Evolutionary conservation across 805 yeast genomes (phyloP).

Genomic region (Candida manassasensis): DNA sequence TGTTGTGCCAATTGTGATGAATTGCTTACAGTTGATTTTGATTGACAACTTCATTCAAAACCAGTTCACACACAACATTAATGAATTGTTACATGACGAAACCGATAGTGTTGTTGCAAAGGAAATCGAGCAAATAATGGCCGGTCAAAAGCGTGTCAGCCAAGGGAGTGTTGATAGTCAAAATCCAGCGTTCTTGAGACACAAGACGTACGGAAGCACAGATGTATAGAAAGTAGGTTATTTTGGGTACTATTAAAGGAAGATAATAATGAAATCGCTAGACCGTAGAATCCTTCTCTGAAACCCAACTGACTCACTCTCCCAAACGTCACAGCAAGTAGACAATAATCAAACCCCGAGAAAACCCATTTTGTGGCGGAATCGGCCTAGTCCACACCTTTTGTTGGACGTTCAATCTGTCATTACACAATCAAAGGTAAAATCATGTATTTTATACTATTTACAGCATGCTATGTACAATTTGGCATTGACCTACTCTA

Average conservation of each 20-base stretch:
- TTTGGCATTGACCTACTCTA: no score
- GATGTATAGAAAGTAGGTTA: no score
- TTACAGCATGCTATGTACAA: background rate
- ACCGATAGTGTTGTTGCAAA: slow-evolving; percentile 10
- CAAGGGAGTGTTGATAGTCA: slow-evolving; percentile 1
- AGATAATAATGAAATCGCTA: no score
- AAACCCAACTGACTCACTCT: no score
- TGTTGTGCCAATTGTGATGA: slow-evolving; percentile 69
- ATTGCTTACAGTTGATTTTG: slow-evolving; percentile 67
- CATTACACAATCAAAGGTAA: no score
- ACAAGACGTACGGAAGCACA: background rate
- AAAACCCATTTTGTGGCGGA: no score
- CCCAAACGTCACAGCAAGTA: no score
- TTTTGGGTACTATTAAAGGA: no score
- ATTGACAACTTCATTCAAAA: slow-evolving; percentile 71
- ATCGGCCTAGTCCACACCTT: no score
- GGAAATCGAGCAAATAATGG: slow-evolving; percentile 8
- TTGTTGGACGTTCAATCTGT: no score
- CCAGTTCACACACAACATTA: slow-evolving; percentile 36
- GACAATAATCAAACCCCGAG: no score
- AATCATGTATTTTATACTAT: background rate
- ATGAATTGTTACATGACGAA: slow-evolving; percentile 16
- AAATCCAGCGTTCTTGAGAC: background rate
- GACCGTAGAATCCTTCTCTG: no score
- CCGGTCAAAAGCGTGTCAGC: background rate